Evolutionary conservation across 2,329 filamentous ascomycete genomes (phyloP), one percentile per base, ranked within the genome.

Genomic region (Verticillium albo-atrum): DNA sequence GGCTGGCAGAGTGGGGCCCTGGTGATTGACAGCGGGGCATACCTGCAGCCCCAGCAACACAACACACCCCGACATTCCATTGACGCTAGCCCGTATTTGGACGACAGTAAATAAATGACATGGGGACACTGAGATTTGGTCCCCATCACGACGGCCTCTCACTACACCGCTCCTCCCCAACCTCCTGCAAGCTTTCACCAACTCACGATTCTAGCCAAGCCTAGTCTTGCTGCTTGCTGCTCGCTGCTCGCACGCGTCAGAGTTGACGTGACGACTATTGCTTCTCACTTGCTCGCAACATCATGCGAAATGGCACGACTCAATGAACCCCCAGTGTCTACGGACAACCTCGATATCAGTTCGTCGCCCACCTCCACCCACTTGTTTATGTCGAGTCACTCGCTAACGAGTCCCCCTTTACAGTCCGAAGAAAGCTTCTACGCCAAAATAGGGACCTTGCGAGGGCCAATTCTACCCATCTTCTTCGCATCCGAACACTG

Each of bases 401-500:
- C 32, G 66, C 63, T 66, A 62, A 65, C 59, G 30, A 58, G 23
- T 52, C n/a, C 17, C 15, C 6, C 25, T 4, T 9, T 52, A 23
- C 67, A 93, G 90, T 94, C 61, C 90, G 91, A 71, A 85, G 89
- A 68, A 88, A 89, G 71, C 91, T 93, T 70, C 79, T 93, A 68
- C 85, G 91, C 58, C 91, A 95, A 72, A 96, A 96, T 71, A 85
- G 90, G 74, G 91, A 95, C 68, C 89, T 95, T 64, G 90, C 90
- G 63, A 87, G 88, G 71, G 85, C 83, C 67, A 95, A 96, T 75
- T 91, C 90, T 26, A 82, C 84, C 56, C 89, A 93, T 72, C 90
- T 89, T 32, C 80, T 91, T 32, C 88, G 89, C 65, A 93, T 95
- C 67, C 87, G 90, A 61, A 85, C 81, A 63, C 82, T 95, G 60